Evolutionary conservation across 176 grass and related monocot genomes (phyloP), one percentile per base, ranked within the genome.

Genomic region (Triticum dicoccoides): DNA sequence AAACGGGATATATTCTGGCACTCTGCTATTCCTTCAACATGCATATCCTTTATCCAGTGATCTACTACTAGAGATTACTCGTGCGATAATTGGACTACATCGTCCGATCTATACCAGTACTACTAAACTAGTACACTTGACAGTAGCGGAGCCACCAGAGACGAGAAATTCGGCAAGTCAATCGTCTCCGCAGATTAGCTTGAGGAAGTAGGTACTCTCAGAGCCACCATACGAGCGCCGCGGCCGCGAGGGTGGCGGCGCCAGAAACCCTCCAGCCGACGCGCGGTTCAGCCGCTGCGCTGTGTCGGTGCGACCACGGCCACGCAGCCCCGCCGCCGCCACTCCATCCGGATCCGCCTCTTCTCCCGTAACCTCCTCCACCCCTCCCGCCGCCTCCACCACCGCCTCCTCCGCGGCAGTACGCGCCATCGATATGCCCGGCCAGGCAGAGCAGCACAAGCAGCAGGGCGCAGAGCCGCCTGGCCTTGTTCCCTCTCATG

Each of bases 401-500:
- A 17, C 51, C 51, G 15, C 51, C 51, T 18, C 51, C 51, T 54
- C 51, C 14, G n/a, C 41, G 41, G 41, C 71, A 47, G 41, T 74
- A 8, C 41, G 71, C 32, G 45, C 71, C 74, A 8, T 79, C 58
- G 77, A 63, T 63, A 34, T 74, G 24, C 23, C n/a, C 71, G 3
- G 23, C 41, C 41, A 49, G 41, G 41, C 71, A 74, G 23, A 74
- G 71, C 23, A 74, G 41, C 71, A 74, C 23, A 41, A 74, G 71
- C 6, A 42, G n/a, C 23, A 74, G 41, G 23, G 12, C 71, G 23
- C 41, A 74, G 23, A 74, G 71, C 71, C 25, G n/a, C 81, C 17
- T 77, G 7, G 71, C 24, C 51, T 58, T 8, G 54, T 8, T 58
- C 65, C 39, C 35, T 2, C 74, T 79, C 87, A 88, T 88, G 44